phyloP scores from a whole-genome alignment of 2,329 filamentous ascomycete species.

The Diaporthe sp. region DNA sequence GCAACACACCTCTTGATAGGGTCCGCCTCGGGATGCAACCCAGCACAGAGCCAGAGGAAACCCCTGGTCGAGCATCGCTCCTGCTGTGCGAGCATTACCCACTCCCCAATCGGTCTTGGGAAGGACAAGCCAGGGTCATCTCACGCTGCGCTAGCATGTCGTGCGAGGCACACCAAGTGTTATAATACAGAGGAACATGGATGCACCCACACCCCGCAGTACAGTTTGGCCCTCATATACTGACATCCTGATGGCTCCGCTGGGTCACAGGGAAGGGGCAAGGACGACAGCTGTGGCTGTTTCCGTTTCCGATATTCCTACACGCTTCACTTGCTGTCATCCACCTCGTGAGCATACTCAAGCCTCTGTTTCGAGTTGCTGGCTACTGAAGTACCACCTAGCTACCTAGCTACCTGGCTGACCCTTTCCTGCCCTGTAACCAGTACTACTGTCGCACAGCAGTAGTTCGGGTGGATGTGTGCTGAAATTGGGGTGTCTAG shows the following conservation, averaged over 20 bases:
- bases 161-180: neutral
- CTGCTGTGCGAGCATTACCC: conserved; percentile 10
- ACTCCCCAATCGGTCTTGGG: conserved; percentile 8
- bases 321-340: neutral
- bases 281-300: neutral
- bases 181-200: neutral
- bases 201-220: no score
- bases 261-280: neutral
- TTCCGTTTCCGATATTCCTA: neutral
- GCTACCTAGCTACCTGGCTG: neutral
- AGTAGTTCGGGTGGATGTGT: conserved; percentile 7
- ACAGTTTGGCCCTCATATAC: no score
- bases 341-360: neutral
- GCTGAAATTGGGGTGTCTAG: conserved; percentile 3
- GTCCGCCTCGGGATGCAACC: neutral
- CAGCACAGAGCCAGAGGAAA: neutral
- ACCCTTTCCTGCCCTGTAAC: neutral
- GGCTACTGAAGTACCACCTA: neutral
- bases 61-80: neutral
- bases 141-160: conserved; percentile 9
- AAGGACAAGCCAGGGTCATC: neutral
- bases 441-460: neutral
- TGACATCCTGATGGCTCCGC: no score
- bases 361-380: neutral
- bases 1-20: neutral